Evolutionary conservation across 805 yeast species (phyloP), one percentile per base, ranked within the genome.

Genomic region (Ogataea trehaloabstinens): DNA sequence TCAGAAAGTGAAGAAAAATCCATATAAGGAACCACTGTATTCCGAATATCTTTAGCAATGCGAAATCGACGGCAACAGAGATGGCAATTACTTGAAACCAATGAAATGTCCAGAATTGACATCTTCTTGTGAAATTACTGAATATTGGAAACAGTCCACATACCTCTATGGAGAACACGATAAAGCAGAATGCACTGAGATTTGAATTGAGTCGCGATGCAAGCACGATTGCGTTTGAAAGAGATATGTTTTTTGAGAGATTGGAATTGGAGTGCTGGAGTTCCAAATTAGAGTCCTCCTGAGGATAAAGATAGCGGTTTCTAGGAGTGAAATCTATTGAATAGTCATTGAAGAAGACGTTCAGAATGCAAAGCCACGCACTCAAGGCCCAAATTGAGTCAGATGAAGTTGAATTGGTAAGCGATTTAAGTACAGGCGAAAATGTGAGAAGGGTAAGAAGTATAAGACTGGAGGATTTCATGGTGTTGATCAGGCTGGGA

Each of bases 311-410:
- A 17, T 44, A 38, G 27, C 48, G 43, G 28, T 32, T 42, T 11
- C 42, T 31, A 2, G 46, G 35, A 1, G 52, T 49, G n/a, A 73
- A 55, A 45, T 74, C 76, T 52, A 74, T 67, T 25, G 84, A 73
- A 58, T 84, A 82, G 61, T 86, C 86, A 55, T 82, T 80, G 50
- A 80, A 70, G 19, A 81, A 54, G 3, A 89, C 64, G 52, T 88
- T 88, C 31, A 80, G 65, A 8, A 87, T 50, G 22, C 85, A 80
- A 12, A 93, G 67, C 80, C 96, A 83, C 33, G 82, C 79, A 6
- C 95, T 78, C 4, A 93, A 62, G 0, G 95, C 89, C 97, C 98
- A 91, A 43, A 93, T 88, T 12, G 96, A 87, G 64, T 93, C 98
- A 0, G 93, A 83, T 0, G 96, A 79, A 0, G 96, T 88, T 0